phyloP scores from a whole-genome alignment of 2,329 filamentous ascomycete species.

The Xylaria digitata region DNA sequence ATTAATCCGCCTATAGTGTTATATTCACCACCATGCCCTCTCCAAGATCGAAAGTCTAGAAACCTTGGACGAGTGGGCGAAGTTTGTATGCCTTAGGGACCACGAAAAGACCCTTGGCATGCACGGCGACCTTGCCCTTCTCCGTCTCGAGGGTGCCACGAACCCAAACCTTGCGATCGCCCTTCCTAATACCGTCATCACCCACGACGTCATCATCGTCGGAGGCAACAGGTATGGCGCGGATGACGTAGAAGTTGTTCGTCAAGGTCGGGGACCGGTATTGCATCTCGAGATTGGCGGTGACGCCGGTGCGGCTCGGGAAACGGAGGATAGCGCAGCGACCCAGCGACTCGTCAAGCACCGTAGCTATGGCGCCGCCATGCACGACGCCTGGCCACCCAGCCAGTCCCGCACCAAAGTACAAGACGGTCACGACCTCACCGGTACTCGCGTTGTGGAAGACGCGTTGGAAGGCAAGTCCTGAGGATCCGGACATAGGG shows the following conservation, averaged over 20 bases:
- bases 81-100: slow-evolving; percentile 63
- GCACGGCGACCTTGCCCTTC: slow-evolving; percentile 67
- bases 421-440: slow-evolving; percentile 72
- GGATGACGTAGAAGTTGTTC: slow-evolving; percentile 72
- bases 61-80: slow-evolving; percentile 53
- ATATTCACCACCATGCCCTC: not conserved
- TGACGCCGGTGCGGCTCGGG: slow-evolving; percentile 62
- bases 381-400: slow-evolving; percentile 80
- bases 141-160: slow-evolving; percentile 64
- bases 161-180: slow-evolving; percentile 65
- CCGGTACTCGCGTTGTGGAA: slow-evolving; percentile 71
- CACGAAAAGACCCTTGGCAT: slow-evolving; percentile 68
- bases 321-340: slow-evolving; percentile 66
- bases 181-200: slow-evolving; percentile 44
- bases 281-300: slow-evolving; percentile 67
- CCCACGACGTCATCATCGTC: slow-evolving; percentile 45
- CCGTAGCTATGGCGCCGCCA: slow-evolving; percentile 75
- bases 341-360: slow-evolving; percentile 77
- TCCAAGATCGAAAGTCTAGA: slow-evolving; percentile 45
- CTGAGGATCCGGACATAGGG: slow-evolving; percentile 56
- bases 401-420: slow-evolving; percentile 70
- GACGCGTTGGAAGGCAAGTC: slow-evolving; percentile 66
- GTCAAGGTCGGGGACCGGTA: slow-evolving; percentile 72
- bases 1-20: not conserved
- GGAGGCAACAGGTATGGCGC: slow-evolving; percentile 56